Base-by-base conservation (phyloP, 2,329 filamentous ascomycete genomes). In the Scytalidium lignicola region DNA sequence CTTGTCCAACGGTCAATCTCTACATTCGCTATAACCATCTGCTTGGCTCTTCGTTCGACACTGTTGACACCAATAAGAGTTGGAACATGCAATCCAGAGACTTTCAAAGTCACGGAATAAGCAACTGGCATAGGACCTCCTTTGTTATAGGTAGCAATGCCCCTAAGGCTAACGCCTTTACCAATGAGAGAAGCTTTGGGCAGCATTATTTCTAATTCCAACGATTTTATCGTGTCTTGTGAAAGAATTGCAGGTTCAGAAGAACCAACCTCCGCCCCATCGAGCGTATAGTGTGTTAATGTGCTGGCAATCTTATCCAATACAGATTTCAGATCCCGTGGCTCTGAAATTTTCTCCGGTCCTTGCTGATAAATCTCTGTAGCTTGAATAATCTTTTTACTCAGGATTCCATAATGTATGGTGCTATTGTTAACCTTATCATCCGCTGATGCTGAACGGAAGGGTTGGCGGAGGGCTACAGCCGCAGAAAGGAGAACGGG, bases 351-450 rank as follows among this genome's bases (percentile, higher is more conserved):
- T 7, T 9, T 9, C 12, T 18, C 19, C 8, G 13, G 21, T 15
- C 18, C 21, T 45, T 32, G 10, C 15, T 21, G 43, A 40, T n/a
- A 48, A 59, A 60, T 3, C 10, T 28, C 20, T 18, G 55, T 54
- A 12, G 69, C 70, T 20, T 66, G 65, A 26, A 85, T 68, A 13
- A 90, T 72, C 0, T 74, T 72, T 67, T 90, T 89, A 69, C 81
- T 83, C 13, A 90, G 72, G 9, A 71, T 74, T 2, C 87, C 86
- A 60, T 91, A 91, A 68, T 91, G 85, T 20, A 90, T 80, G 2
- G 87, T 90, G 62, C 86, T 86, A n/a, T 67, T 66, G 42, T 80
- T 76, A 28, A 91, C 75, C 8, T 69, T 69, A 67, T 91, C 87
- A 3, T 66, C 65, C 1, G 72, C 59, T 0, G 82, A 80, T 1